These are phyloP conservation scores for Periconia macrospinosa DNA, from an alignment of 2,329 filamentous ascomycete species.

Conservation along the genomic window DNA sequence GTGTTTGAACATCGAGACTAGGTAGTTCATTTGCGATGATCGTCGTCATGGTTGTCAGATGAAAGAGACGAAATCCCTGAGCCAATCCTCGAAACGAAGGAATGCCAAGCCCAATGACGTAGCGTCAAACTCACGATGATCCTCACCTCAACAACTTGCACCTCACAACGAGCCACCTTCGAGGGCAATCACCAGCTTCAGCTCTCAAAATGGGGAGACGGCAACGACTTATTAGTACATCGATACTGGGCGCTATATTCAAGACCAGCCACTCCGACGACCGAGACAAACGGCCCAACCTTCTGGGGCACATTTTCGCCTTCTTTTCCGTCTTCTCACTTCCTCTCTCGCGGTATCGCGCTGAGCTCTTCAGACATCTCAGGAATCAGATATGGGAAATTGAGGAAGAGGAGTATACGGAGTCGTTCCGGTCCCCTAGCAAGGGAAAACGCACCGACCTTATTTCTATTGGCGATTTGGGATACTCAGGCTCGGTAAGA, in stretches of 20 bases:
- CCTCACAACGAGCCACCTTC: not conserved
- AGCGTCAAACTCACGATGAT: not conserved
- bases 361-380: constrained; percentile 55
- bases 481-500: constrained; percentile 69
- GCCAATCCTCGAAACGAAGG: not conserved
- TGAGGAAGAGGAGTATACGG: constrained; percentile 56
- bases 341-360: constrained; percentile 50
- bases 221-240: constrained; percentile 40
- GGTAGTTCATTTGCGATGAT: not conserved
- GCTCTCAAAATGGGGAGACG: constrained; percentile 37
- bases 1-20: too few relatives aligned
- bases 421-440: constrained; percentile 53
- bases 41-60: not conserved
- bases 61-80: not conserved
- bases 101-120: constrained; percentile 1
- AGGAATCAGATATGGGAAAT: constrained; percentile 57
- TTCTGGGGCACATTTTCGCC: constrained; percentile 51
- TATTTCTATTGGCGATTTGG: constrained; percentile 66
- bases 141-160: not conserved
- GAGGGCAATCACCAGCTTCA: not conserved
- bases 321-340: constrained; percentile 60
- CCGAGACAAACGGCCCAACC: constrained; percentile 21
- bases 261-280: constrained; percentile 19
- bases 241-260: constrained; percentile 43
- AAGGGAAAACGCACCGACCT: constrained; percentile 48